phyloP scores from a whole-genome alignment of 2,329 filamentous ascomycete species.

The Westerdykella ornata region DNA sequence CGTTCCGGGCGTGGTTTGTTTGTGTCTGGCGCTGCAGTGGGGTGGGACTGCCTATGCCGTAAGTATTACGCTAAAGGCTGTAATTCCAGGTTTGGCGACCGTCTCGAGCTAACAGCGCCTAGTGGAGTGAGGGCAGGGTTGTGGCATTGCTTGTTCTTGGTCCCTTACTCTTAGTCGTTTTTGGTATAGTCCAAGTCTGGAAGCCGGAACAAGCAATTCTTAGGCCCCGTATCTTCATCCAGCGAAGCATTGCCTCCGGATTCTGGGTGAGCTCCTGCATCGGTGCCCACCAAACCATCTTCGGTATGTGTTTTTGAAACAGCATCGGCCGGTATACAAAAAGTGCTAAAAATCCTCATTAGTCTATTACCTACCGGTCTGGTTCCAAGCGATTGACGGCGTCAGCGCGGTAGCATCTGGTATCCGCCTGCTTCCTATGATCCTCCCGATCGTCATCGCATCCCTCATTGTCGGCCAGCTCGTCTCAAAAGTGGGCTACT shows the following conservation, averaged over 20 bases:
- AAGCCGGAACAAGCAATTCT: constrained; percentile 9
- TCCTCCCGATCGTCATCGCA: constrained; percentile 41
- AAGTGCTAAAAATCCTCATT: constrained; percentile 40
- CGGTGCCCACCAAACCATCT: constrained; percentile 18
- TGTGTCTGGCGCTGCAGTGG: constrained; percentile 17
- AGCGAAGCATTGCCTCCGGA: constrained; percentile 29
- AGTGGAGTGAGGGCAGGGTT: constrained; percentile 40
- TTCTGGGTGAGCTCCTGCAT: constrained; percentile 24
- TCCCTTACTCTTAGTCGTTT: constrained; percentile 38
- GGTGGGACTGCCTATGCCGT: constrained; percentile 27
- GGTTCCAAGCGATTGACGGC: constrained; percentile 47
- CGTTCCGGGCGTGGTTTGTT: constrained; percentile 9
- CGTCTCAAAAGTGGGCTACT: constrained; percentile 43
- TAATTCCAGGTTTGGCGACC: constrained; percentile 17
- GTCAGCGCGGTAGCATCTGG: constrained; percentile 42
- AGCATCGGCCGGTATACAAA: constrained; percentile 27
- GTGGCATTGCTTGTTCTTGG: constrained; percentile 45
- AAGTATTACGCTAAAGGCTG: constrained; percentile 36
- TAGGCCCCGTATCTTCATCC: constrained; percentile 13
- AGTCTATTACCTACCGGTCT: constrained; percentile 43
- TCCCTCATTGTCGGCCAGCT: constrained; percentile 37
- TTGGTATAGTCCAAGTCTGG: constrained; percentile 20
- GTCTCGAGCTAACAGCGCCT: not conserved
- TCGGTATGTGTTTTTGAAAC: constrained; percentile 25
- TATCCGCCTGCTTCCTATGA: constrained; percentile 44